These are phyloP conservation scores for Podospora anserina DNA, from an alignment of 495 filamentous ascomycete species.

Conservation along the genomic window DNA sequence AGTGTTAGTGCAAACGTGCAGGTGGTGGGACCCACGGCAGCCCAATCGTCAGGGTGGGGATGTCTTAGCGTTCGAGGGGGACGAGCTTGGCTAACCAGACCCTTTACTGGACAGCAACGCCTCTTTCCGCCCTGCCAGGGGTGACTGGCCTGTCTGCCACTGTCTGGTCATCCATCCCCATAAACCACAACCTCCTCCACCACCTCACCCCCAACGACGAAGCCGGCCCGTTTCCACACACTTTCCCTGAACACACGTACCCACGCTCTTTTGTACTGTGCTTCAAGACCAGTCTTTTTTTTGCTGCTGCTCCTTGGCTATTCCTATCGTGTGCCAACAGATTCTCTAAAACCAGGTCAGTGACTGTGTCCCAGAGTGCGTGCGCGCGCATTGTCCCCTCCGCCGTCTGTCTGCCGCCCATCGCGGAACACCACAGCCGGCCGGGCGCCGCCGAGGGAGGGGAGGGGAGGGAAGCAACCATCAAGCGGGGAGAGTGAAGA, in stretches of 20 bases:
- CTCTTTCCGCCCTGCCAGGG: conserved; percentile 23
- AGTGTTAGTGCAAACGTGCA: conserved; percentile 11
- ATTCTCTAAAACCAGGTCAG: conserved; percentile 30
- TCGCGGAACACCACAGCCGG: neutral
- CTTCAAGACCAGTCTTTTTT: conserved; percentile 16
- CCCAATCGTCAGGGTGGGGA: conserved; percentile 34
- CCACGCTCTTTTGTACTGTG: conserved; percentile 38
- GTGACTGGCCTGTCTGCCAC: conserved; percentile 13
- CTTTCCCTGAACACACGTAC: conserved; percentile 27
- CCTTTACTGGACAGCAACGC: conserved; percentile 22
- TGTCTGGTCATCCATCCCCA: conserved; percentile 16
- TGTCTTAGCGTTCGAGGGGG: conserved; percentile 22
- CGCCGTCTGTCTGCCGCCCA: neutral
- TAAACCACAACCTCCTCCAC: conserved; percentile 35
- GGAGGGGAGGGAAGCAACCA: conserved; percentile 3
- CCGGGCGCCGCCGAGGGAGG: neutral
- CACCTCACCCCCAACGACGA: conserved; percentile 29
- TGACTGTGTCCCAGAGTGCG: neutral
- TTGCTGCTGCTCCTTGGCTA: conserved; percentile 38
- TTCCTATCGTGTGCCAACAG: conserved; percentile 31
- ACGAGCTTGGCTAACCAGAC: conserved; percentile 24
- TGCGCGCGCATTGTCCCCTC: conserved; percentile 2
- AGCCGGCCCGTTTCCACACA: conserved; percentile 26
- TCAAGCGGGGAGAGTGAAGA: neutral
- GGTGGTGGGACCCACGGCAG: conserved; percentile 24